Evolutionary conservation across 495 filamentous ascomycete species (phyloP).

Genomic region (Trichoderma parareesei): DNA sequence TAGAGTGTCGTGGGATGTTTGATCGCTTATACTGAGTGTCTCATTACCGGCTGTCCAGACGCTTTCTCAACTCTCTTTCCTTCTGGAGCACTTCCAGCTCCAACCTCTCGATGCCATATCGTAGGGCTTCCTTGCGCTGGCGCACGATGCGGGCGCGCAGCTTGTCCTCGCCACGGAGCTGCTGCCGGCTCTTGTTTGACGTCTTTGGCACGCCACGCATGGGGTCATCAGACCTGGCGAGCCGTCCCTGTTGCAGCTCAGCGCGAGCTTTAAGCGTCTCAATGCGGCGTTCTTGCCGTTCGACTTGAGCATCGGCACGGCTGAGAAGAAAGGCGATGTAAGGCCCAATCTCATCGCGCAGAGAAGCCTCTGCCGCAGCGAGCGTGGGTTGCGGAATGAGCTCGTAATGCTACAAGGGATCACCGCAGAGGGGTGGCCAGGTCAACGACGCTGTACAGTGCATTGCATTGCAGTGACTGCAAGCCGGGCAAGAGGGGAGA

Average conservation of each 20-base stretch:
- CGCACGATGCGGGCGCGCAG: conserved; percentile 30
- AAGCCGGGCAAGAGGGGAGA: neutral
- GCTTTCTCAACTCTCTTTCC: conserved; percentile 40
- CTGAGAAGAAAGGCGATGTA: conserved; percentile 37
- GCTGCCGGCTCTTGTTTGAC: neutral
- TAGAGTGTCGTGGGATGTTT: conserved; percentile 9
- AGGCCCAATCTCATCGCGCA: conserved; percentile 43
- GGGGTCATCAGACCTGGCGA: conserved; percentile 19
- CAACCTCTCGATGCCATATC: conserved; percentile 42
- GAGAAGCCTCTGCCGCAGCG: conserved; percentile 37
- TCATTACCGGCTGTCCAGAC: conserved; percentile 23
- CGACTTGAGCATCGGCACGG: conserved; percentile 39
- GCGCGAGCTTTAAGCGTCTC: conserved; percentile 40
- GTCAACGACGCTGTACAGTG: neutral
- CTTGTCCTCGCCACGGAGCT: conserved; percentile 26
- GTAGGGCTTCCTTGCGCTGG: conserved; percentile 35
- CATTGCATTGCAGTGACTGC: neutral
- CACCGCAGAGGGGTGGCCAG: neutral
- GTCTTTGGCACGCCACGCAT: neutral
- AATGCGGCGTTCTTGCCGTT: conserved; percentile 35
- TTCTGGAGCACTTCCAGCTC: conserved; percentile 44
- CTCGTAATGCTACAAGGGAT: conserved; percentile 36
- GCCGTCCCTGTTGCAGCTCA: conserved; percentile 38
- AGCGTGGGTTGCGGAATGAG: conserved; percentile 43
- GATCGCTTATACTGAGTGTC: neutral